Conservation (phyloP, 257 asterid genomes). For the Perilla frutescens region DNA sequence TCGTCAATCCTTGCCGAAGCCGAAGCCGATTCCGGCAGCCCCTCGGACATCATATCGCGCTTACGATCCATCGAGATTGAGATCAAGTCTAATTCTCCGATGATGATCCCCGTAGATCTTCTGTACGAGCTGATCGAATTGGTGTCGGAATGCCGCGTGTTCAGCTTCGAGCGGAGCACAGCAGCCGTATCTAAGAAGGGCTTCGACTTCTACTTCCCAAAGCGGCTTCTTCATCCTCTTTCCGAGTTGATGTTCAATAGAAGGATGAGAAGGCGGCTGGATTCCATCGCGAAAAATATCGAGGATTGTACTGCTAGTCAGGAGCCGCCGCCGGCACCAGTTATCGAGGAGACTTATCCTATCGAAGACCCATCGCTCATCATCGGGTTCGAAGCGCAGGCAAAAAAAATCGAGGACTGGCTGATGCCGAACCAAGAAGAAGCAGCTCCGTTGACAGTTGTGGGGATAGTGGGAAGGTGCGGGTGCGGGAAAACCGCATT, state of each 20-base stretch:
- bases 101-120: background rate
- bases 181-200: background rate
- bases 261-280: background rate
- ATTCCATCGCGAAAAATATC: background rate
- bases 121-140: slow-evolving; percentile 1
- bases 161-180: background rate
- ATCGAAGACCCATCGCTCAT: background rate
- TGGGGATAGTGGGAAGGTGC: slow-evolving; percentile 23
- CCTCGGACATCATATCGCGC: background rate
- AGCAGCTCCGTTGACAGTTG: background rate
- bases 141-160: slow-evolving; percentile 25
- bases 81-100: background rate
- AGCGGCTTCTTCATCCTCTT: background rate
- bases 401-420: background rate
- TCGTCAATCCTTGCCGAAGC: background rate
- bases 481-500: slow-evolving; percentile 33
- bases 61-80: no score
- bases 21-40: background rate
- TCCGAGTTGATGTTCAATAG: background rate
- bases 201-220: no score
- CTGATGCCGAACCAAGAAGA: background rate
- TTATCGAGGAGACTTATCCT: no score
- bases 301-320: fast-evolving
- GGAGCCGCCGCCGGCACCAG: no score
- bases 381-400: slow-evolving; percentile 24